Percentiles rank a stretch among this genome's conserved stretches.
Conservation (phyloP, 1,139 yeast genomes). For the Suhomyces chickasaworum region DNA sequence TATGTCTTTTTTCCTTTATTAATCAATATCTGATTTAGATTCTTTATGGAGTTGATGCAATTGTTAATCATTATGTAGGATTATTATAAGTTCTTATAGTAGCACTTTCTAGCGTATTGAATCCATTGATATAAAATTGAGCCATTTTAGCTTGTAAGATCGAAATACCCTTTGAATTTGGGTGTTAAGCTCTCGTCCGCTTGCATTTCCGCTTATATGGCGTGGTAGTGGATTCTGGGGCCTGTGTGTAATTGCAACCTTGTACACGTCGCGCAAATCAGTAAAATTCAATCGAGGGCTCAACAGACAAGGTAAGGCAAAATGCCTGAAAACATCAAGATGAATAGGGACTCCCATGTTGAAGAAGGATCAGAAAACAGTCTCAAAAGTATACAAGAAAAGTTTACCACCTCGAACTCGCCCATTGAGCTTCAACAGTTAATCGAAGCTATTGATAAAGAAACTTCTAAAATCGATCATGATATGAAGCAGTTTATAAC, state of each 20-base stretch:
- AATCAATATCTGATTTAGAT: neutral
- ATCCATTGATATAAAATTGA: too few species aligned
- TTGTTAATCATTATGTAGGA: neutral
- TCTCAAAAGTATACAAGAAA: slow-evolving; percentile 5
- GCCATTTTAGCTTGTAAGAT: too few species aligned
- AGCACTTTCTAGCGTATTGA: neutral
- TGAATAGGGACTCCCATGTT: slow-evolving; percentile 2
- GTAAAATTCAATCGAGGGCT: neutral
- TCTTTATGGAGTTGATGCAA: neutral
- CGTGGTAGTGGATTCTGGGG: neutral
- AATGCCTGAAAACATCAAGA: slow-evolving; percentile 3
- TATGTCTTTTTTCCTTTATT: neutral
- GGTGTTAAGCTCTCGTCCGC: too few species aligned
- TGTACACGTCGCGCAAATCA: slow-evolving; percentile 8
- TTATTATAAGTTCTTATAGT: neutral
- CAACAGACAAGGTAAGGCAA: neutral
- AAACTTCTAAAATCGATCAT: slow-evolving; percentile 24
- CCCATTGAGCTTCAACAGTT: slow-evolving; percentile 25
- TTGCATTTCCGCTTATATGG: too few species aligned
- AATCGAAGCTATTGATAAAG: slow-evolving; percentile 24
- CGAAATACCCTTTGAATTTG: too few species aligned
- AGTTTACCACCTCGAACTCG: slow-evolving; percentile 17
- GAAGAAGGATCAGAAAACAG: slow-evolving; percentile 2
- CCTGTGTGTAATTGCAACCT: slow-evolving; percentile 1
- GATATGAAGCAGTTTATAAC: slow-evolving; percentile 31